Base-by-base conservation (phyloP, 495 filamentous ascomycete genomes). In the Penicillium antarcticum region DNA sequence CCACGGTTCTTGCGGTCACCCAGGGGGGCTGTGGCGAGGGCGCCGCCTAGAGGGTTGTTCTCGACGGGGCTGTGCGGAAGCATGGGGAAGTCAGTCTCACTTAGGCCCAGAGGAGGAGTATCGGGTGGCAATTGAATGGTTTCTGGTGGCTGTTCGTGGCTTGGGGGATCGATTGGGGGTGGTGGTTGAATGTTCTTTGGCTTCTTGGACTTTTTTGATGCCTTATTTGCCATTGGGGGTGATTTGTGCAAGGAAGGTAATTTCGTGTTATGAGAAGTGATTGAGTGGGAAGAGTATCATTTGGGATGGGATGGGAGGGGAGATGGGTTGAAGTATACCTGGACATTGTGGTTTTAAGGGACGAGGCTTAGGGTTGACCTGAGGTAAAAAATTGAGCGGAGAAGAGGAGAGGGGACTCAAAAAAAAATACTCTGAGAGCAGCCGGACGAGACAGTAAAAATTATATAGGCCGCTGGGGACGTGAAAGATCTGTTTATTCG, bases 1-100 rank as follows among this genome's bases (percentile, higher is more conserved):
- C 19, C 5, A 9, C 35, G 49, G 45, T 11, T 36, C 48, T 58
- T 47, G 38, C 59, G 59, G 42, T 46, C 45, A 32, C 59, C 59
- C 5, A n/a, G 11, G 24, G 59, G 40, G 10, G 21, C 3, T 5
- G 21, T 3, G 21, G 21, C 2, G 21, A 23, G 21, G 21, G 21
- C 21, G 21, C 21, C 21, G 21, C n/a, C n/a, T n/a, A 23, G 21
- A 23, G 43, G 55, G 23, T 19, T 14, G 4, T 55, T 52, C 23
- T 45, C 49, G 5, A 24, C 6, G 39, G 58, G 23, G 18, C 42
- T 32, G 45, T 45, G 49, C 33, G 45, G 52, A 8, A 38, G 29
- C 21, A 37, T 14, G 1, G 49, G 38, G 37, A 52, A 47, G 36
- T 37, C 36, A 42, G 26, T 48, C 42, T 62, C 52, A 62, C 52